Base-by-base conservation (phyloP, 192 early-diverging fungal species). In the Neocallimastix lanati region DNA sequence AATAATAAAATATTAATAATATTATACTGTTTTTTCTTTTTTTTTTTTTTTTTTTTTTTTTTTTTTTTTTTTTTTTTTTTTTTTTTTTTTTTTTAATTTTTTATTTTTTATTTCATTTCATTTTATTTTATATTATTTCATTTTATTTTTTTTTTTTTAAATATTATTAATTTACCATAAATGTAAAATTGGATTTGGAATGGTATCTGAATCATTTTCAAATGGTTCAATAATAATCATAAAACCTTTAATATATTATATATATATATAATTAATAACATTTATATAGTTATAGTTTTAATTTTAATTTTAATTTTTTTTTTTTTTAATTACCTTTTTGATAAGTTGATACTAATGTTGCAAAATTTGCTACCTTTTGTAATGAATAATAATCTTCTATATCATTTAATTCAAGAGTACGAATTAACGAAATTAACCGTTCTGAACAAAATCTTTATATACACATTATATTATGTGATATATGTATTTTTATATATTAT, bases 181-280 rank as follows among this genome's bases (percentile, higher is more conserved):
- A 82, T 98, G 96, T 76, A 99, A 83, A 21, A 96, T 90, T 0
- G 97, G 97, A 82, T 98, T 99, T 12, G 95, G 94, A n/a, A 98
- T 91, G 1, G 91, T 95, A 76, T 94, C 92, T 36, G 86, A 86
- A 80, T 97, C 96, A 79, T 93, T 95, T 84, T 99, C 98, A 85
- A 93, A 97, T 16, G 98, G 98, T 85, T 99, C 98, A 29, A 98
- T 87, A 78, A 99, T 93, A 25, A 99, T 83, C 86, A 96, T 87
- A 77, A 99, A 99, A 0, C 98, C 88, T 88, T 79, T 28, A 25
- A 79, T 25, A 28, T n/a, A n/a, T n/a, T n/a, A n/a, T n/a, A n/a
- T n/a, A n/a, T n/a, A n/a, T n/a, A n/a, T n/a, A n/a, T n/a, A n/a
- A n/a, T n/a, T n/a, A n/a, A n/a, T n/a, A n/a, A n/a, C n/a, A n/a